A percentile compares a stretch with the other conserved stretches of the same genome.
Conservation (phyloP, 2,329 filamentous ascomycete genomes). For the Rutstroemia sp. region DNA sequence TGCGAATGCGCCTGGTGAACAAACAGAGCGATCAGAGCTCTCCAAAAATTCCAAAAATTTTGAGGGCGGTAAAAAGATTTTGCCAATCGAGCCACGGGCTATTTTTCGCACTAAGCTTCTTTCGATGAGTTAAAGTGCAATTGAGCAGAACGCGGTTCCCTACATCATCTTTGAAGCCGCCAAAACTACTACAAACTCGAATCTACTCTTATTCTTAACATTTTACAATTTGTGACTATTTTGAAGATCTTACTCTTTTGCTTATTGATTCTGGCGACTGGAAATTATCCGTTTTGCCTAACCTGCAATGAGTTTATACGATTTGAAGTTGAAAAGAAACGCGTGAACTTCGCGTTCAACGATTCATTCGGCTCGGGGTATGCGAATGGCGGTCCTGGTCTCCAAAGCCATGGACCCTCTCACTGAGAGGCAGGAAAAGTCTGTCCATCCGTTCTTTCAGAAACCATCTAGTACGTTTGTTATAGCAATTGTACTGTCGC, state of each 20-base stretch:
- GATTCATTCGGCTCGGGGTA: not conserved
- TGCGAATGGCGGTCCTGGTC: slow-evolving; percentile 26
- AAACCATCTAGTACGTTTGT: slow-evolving; percentile 23
- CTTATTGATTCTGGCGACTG: not conserved
- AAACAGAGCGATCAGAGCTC: not conserved
- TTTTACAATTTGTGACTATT: not conserved
- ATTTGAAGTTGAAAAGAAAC: slow-evolving; percentile 6
- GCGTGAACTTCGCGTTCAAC: slow-evolving; percentile 25
- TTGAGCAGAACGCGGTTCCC: slow-evolving; percentile 1
- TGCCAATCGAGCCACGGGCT: not conserved
- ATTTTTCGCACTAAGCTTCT: not conserved
- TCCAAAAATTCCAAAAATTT: slow-evolving; percentile 8
- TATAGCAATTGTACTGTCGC: not conserved
- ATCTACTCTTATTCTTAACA: not conserved
- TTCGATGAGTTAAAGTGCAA: slow-evolving; percentile 4
- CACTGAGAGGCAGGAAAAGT: slow-evolving; percentile 18
- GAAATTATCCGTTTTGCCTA: not conserved
- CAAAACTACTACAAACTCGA: not conserved
- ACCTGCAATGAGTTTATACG: not conserved
- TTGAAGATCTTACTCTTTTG: not conserved
- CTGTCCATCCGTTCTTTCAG: slow-evolving; percentile 28
- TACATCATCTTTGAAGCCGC: not conserved
- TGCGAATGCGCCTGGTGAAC: not conserved
- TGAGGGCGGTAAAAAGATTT: slow-evolving; percentile 11
- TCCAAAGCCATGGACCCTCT: slow-evolving; percentile 25